Percentiles rank a stretch among this genome's conserved stretches.
These are phyloP conservation scores for Sclerotinia trifoliorum DNA, from an alignment of 2,329 filamentous ascomycete species.

Conservation along the genomic window DNA sequence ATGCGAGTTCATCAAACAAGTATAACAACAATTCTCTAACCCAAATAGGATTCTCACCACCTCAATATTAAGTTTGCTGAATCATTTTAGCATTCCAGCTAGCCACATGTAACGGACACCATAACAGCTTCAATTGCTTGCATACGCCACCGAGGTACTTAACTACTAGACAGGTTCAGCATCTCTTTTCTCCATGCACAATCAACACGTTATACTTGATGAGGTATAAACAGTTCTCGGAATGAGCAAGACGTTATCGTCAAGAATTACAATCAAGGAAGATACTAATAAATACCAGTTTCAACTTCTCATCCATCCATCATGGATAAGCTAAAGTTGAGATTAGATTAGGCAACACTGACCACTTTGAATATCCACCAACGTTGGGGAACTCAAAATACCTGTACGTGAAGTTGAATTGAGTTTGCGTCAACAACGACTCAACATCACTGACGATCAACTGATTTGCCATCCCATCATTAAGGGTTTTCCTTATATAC, in stretches of 20 bases:
- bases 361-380: background rate
- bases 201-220: background rate
- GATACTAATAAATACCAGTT: background rate
- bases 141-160: background rate
- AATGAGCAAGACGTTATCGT: background rate
- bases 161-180: background rate
- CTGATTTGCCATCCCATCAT: too few relatives aligned
- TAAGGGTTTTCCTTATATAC: too few relatives aligned
- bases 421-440: too few relatives aligned
- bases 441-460: too few relatives aligned
- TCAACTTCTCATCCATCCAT: background rate
- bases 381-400: too few relatives aligned
- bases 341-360: background rate
- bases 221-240: background rate
- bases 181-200: background rate
- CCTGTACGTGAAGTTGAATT: too few relatives aligned
- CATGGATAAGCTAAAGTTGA: background rate
- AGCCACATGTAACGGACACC: background rate
- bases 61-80: background rate
- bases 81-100: background rate
- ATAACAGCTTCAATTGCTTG: conserved; percentile 3
- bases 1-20: background rate
- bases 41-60: background rate
- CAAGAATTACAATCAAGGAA: background rate
- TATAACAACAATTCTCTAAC: background rate